These are phyloP conservation scores for Besnoitia besnoiti DNA, from an alignment of 169 alveolate genomes.

Conservation along the genomic window DNA sequence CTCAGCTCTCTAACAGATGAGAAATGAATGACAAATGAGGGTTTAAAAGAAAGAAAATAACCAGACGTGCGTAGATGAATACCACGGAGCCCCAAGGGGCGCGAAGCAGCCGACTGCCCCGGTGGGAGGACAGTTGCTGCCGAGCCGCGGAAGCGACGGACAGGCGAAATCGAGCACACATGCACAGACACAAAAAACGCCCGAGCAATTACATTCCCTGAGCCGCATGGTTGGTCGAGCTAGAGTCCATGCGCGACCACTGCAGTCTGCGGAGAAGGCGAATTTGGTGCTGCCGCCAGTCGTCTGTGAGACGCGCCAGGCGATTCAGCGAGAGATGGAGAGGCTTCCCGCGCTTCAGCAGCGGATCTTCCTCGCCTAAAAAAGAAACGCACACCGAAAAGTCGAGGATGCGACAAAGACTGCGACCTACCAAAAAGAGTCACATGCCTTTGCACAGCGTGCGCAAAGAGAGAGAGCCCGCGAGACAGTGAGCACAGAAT, in stretches of 20 bases:
- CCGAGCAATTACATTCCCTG: background rate
- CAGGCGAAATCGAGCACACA: background rate
- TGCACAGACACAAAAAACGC: background rate
- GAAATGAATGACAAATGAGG: no score
- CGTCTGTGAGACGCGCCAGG: constrained; percentile 23
- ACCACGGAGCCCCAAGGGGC: no score
- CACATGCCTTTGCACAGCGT: no score
- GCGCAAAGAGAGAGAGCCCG: background rate
- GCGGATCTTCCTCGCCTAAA: constrained; percentile 37
- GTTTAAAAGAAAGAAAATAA: no score
- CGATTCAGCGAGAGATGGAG: constrained; percentile 6
- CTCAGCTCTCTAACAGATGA: no score
- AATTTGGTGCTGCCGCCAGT: constrained; percentile 33
- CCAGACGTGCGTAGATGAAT: no score
- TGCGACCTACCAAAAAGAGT: no score
- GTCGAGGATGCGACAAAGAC: background rate
- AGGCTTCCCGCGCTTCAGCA: constrained; percentile 41
- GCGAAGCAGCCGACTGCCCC: no score
- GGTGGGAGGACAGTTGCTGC: no score
- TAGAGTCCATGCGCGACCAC: constrained; percentile 31
- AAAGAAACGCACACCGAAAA: background rate
- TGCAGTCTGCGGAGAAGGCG: constrained; percentile 20
- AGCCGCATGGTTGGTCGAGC: background rate
- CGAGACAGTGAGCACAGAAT: background rate
- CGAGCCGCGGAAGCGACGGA: background rate